A percentile compares a stretch with the other conserved stretches of the same genome.
phyloP scores from a whole-genome alignment of 2,329 filamentous ascomycete species.

The Sarocladiaceae sp. region DNA sequence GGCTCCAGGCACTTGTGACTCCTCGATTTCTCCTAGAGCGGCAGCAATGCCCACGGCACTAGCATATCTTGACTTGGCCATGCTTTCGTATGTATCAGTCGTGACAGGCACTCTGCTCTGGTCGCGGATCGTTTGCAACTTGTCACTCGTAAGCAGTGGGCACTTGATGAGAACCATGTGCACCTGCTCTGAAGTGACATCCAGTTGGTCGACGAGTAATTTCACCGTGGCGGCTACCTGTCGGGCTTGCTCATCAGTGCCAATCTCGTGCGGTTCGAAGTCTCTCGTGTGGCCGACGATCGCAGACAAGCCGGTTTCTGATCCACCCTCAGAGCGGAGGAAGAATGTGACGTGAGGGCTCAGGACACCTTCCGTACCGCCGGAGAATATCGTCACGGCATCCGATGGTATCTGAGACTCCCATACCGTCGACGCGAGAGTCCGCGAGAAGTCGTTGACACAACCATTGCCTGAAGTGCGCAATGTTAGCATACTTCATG shows the following conservation, averaged over 20 bases:
- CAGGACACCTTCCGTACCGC: constrained; percentile 10
- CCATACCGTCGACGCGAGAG: constrained; percentile 10
- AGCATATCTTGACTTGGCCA: constrained; percentile 11
- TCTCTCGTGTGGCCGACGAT: constrained; percentile 9
- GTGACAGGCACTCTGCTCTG: constrained; percentile 10
- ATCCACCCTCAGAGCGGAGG: constrained; percentile 1
- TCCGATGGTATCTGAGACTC: constrained; percentile 10
- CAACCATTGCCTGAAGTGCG: constrained; percentile 10
- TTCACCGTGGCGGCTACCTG: constrained; percentile 8
- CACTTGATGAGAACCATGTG: constrained; percentile 11
- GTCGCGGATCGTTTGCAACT: constrained; percentile 9
- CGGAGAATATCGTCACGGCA: constrained; percentile 11
- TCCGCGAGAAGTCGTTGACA: constrained; percentile 11
- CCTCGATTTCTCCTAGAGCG: constrained; percentile 8
- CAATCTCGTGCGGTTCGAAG: constrained; percentile 10
- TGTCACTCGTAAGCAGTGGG: constrained; percentile 11
- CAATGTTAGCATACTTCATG: no score
- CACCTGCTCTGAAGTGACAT: constrained; percentile 8
- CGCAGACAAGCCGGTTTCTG: constrained; percentile 9
- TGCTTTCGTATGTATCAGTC: constrained; percentile 11
- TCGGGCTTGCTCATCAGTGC: constrained; percentile 9
- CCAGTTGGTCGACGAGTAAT: constrained; percentile 1
- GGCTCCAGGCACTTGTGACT: background rate
- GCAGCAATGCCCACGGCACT: constrained; percentile 10
- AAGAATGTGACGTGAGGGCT: constrained; percentile 12